These are phyloP conservation scores for Penicillium crystallinum DNA, from an alignment of 495 filamentous ascomycete species.

Conservation along the genomic window DNA sequence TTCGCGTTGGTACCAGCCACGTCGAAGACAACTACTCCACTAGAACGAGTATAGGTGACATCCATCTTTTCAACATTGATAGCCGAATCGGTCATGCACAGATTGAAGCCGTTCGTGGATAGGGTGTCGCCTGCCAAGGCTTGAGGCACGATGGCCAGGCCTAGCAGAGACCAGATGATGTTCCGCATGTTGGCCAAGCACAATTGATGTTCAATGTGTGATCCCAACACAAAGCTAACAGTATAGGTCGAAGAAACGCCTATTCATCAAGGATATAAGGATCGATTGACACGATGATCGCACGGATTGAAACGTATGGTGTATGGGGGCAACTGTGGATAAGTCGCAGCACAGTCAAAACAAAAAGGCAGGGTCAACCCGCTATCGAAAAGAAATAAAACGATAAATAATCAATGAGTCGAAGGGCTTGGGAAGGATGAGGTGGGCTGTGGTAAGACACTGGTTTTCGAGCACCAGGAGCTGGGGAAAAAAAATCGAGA, in stretches of 20 bases:
- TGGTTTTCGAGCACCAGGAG: conserved; percentile 4
- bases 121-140: conserved; percentile 64
- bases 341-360: background rate
- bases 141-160: conserved; percentile 37
- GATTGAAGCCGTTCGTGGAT: conserved; percentile 71
- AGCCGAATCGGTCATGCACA: conserved; percentile 59
- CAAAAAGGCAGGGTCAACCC: conserved; percentile 29
- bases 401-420: background rate
- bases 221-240: background rate
- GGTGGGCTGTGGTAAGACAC: background rate
- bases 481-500: background rate
- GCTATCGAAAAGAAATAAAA: conserved; percentile 1
- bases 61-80: conserved; percentile 71
- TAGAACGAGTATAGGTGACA: conserved; percentile 70
- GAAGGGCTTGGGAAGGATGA: background rate
- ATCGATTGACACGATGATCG: conserved; percentile 4
- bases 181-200: conserved; percentile 24
- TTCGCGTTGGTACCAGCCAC: conserved; percentile 70
- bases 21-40: conserved; percentile 72
- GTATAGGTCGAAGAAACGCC: background rate
- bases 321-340: background rate
- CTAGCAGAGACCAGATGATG: conserved; percentile 25
- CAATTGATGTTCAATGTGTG: background rate
- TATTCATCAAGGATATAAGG: conserved; percentile 2
- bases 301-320: background rate